These are phyloP conservation scores for Calocera cornea DNA, from an alignment of 768 basidiomycete genomes.

Conservation along the genomic window DNA sequence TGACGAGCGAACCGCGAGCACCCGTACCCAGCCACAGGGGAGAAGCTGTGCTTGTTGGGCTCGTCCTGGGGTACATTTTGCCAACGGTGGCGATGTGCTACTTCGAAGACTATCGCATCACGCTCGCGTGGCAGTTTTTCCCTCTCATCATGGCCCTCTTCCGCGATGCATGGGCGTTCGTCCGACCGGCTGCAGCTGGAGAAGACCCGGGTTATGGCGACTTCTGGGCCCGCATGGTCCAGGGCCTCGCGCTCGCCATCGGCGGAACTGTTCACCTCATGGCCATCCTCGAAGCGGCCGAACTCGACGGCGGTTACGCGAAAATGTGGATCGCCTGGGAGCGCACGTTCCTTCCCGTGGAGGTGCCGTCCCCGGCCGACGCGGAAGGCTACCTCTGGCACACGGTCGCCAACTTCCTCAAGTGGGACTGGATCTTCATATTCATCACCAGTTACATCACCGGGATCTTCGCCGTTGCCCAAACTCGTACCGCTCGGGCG, in stretches of 20 bases:
- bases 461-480: not conserved
- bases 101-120: not conserved
- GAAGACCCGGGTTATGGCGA: not conserved
- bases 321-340: not conserved
- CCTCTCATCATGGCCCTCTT: not conserved
- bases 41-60: not conserved
- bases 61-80: not conserved
- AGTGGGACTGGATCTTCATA: constrained; percentile 1
- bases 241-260: not conserved
- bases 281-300: not conserved
- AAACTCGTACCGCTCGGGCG: not conserved
- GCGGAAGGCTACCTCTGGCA: constrained; percentile 1
- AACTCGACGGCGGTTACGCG: not conserved
- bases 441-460: not conserved
- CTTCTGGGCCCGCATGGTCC: not conserved
- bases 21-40: not conserved
- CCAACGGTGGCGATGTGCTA: not conserved
- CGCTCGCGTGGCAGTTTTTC: not conserved
- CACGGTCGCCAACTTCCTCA: constrained; percentile 1
- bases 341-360: not conserved
- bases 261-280: not conserved
- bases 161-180: not conserved
- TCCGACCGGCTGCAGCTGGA: not conserved
- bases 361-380: not conserved
- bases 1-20: not conserved